phyloP scores from a whole-genome alignment of 768 basidiomycete species.

The Kwoniella heveanensis region DNA sequence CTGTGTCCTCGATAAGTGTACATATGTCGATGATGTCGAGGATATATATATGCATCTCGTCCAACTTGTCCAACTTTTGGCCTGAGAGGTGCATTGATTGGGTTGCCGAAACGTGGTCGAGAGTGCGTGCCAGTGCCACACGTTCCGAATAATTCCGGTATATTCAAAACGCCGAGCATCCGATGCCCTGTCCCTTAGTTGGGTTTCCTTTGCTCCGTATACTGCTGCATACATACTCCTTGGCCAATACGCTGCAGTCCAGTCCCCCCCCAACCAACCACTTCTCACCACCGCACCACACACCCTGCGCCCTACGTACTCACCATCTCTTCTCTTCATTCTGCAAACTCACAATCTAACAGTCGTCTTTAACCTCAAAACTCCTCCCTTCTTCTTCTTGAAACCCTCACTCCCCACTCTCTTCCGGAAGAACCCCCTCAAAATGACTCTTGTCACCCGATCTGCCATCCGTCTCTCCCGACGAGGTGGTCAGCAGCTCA shows the following conservation, averaged over 20 bases:
- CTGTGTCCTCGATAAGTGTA: no score
- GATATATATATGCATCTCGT: neutral
- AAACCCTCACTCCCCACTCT: conserved; percentile 11
- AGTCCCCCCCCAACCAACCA: conserved; percentile 8
- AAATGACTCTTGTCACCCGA: conserved; percentile 56
- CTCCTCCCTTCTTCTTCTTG: conserved; percentile 12
- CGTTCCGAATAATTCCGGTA: neutral
- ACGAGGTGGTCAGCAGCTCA: conserved; percentile 47
- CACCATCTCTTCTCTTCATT: conserved; percentile 23
- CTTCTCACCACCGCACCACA: conserved; percentile 11
- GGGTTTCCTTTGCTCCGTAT: conserved; percentile 3
- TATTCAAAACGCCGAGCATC: conserved; percentile 10
- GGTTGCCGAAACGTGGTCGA: neutral
- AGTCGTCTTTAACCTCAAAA: conserved; percentile 2
- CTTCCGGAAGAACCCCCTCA: conserved; percentile 16
- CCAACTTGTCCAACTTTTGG: neutral
- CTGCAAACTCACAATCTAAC: conserved; percentile 6
- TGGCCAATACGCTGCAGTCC: no score
- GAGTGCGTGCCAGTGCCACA: conserved; percentile 5
- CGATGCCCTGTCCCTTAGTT: conserved; percentile 14
- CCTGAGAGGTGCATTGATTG: neutral
- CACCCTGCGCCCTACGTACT: conserved; percentile 16
- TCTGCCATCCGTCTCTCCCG: conserved; percentile 54
- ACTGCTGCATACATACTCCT: no score
- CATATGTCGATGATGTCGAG: no score